Percentiles rank a stretch among this genome's conserved stretches.
These are phyloP conservation scores for Heterobasidion occidentale DNA, from an alignment of 1,284 basidiomycete species.

Conservation along the genomic window DNA sequence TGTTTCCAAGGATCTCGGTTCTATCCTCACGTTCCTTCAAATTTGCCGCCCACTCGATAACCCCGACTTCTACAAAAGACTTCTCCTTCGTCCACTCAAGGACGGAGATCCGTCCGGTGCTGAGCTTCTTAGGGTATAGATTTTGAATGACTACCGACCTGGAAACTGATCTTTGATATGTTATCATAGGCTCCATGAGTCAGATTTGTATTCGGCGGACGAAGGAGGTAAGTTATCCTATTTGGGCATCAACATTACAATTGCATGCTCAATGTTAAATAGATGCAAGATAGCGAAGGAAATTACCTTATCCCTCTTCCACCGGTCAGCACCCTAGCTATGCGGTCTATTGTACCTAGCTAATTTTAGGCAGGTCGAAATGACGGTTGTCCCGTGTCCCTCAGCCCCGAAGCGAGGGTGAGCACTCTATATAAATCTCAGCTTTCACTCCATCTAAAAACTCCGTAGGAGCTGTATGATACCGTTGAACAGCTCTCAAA, in stretches of 20 bases:
- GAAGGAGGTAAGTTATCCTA: slow-evolving; percentile 51
- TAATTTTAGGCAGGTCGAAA: slow-evolving; percentile 45
- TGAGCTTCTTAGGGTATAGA: slow-evolving; percentile 60
- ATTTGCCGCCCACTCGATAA: slow-evolving; percentile 80
- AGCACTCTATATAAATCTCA: slow-evolving; percentile 11
- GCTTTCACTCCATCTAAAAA: neutral
- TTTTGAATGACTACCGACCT: neutral
- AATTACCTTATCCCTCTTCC: slow-evolving; percentile 69
- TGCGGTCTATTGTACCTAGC: neutral
- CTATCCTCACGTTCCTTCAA: slow-evolving; percentile 72
- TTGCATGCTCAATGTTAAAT: slow-evolving; percentile 6
- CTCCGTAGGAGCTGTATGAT: slow-evolving; percentile 60
- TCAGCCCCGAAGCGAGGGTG: slow-evolving; percentile 63
- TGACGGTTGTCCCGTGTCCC: slow-evolving; percentile 62
- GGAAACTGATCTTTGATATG: neutral
- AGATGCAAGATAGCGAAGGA: slow-evolving; percentile 80
- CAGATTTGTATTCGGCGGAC: slow-evolving; percentile 81
- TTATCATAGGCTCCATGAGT: slow-evolving; percentile 59
- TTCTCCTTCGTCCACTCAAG: slow-evolving; percentile 68
- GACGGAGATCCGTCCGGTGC: slow-evolving; percentile 57
- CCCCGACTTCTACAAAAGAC: slow-evolving; percentile 71
- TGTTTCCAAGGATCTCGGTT: slow-evolving; percentile 71
- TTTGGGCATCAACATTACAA: slow-evolving; percentile 6
- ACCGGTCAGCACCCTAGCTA: slow-evolving; percentile 37
- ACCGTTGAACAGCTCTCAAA: slow-evolving; percentile 60